Base-by-base conservation (phyloP, 2,329 filamentous ascomycete genomes). In the Amesomyces nigricolor region DNA sequence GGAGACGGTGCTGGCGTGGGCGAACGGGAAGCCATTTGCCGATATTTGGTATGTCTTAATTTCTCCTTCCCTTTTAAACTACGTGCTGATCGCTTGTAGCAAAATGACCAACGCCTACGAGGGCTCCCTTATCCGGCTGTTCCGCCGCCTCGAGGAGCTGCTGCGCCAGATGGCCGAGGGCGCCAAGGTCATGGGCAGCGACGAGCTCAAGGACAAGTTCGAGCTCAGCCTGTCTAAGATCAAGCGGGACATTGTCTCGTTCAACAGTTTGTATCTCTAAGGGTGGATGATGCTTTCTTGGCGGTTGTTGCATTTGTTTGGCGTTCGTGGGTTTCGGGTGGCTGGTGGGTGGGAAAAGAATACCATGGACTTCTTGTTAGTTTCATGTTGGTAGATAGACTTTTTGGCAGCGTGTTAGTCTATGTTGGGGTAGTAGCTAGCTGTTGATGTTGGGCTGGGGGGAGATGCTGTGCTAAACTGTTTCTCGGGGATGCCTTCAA, bases 91-190 rank as follows among this genome's bases (percentile, higher is more conserved):
- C 3, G 32, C 6, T 11, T 40, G 17, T 29, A 66, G 92, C 74
- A 95, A 95, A 89, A 96, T 99, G 91, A 97, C 94, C 29, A 92
- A 96, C 65, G 89, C 92, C 29, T 99, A 96, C 72, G 94, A 99
- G 75, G 94, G 94, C 58, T 96, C 90, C 56, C 77, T 99, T 58
- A 97, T 99, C 65, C 90, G 94, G 47, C 84, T 96, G 39, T 99
- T 99, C 83, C 88, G 94, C 53, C 88, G 94, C 17, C 78, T 99
- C 32, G 94, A 99, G 72, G 94, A 99, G 73, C 78, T 96, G 56
- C 78, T 99, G 37, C 83, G 94, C 62, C 94, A 99, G 72, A 95
- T 97, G 81, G 92, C 88, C 14, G 89, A 97, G 73, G 94, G 92
- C 22, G 83, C 89, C 62, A 97, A 96, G 75, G 92, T 96, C 60